These are phyloP conservation scores for Carex sylvatica DNA, from an alignment of 202 grass and related monocot species.

Conservation along the genomic window DNA sequence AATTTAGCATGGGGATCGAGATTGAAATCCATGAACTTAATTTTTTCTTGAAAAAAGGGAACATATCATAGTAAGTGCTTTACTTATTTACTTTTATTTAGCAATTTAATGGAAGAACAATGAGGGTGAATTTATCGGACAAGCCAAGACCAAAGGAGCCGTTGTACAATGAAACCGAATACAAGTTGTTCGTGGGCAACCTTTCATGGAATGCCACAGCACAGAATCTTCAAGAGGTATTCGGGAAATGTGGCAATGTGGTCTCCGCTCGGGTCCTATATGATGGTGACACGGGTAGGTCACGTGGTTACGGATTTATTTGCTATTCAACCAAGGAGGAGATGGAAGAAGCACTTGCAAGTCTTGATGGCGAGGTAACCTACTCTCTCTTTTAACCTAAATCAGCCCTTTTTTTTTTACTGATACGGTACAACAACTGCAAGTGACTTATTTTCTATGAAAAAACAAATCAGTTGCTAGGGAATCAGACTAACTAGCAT, in stretches of 20 bases:
- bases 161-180: conserved; percentile 68
- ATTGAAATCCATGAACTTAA: not conserved
- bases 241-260: conserved; percentile 55
- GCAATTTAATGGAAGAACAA: conserved; percentile 67
- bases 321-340: conserved; percentile 83
- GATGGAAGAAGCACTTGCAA: conserved; percentile 66
- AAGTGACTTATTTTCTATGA: too few species aligned
- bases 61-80: not conserved
- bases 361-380: conserved; percentile 71
- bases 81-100: conserved; percentile 24
- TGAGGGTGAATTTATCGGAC: conserved; percentile 91
- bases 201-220: conserved; percentile 77
- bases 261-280: conserved; percentile 69
- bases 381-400: not conserved
- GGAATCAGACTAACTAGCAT: not conserved
- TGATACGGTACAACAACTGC: too few species aligned
- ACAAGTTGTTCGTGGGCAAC: conserved; percentile 93
- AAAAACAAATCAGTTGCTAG: not conserved
- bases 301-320: conserved; percentile 82
- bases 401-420: not conserved
- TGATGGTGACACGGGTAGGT: conserved; percentile 77
- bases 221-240: conserved; percentile 55
- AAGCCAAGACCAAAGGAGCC: conserved; percentile 57
- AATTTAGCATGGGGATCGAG: not conserved
- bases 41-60: not conserved